phyloP scores from a whole-genome alignment of 352 stramenopile species.

The Ochromonadaceae sp. region DNA sequence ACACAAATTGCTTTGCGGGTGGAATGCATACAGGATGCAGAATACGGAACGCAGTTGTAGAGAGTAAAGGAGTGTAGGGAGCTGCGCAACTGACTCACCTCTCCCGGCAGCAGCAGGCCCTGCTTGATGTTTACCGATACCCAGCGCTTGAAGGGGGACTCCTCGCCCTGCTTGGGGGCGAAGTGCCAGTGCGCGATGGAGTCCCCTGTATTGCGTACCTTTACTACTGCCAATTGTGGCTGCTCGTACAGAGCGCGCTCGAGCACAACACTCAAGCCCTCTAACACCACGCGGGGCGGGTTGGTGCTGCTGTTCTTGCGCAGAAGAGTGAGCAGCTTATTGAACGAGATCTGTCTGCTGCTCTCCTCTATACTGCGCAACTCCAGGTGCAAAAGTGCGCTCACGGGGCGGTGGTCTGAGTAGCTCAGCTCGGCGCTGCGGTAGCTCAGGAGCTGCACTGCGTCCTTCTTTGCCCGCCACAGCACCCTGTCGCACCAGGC shows the following conservation, averaged over 20 bases:
- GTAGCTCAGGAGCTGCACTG: constrained; percentile 65
- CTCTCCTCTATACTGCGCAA: constrained; percentile 73
- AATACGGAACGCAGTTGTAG: neutral
- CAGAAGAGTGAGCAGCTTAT: constrained; percentile 79
- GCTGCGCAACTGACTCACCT: constrained; percentile 28
- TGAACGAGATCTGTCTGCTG: constrained; percentile 69
- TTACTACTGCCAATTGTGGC: neutral
- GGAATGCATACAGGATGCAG: neutral
- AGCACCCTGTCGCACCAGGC: constrained; percentile 85
- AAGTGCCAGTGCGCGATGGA: constrained; percentile 72
- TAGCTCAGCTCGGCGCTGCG: constrained; percentile 64
- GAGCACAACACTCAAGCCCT: constrained; percentile 29
- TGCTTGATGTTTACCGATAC: constrained; percentile 64
- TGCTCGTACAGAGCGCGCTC: too few species aligned
- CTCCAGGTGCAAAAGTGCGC: constrained; percentile 68
- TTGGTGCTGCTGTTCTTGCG: constrained; percentile 91
- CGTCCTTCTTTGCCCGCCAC: constrained; percentile 37
- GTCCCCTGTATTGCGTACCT: constrained; percentile 59
- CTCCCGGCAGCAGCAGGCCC: constrained; percentile 53
- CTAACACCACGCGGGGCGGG: constrained; percentile 73
- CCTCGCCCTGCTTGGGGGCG: constrained; percentile 65
- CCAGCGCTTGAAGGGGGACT: constrained; percentile 72
- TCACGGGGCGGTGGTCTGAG: constrained; percentile 97
- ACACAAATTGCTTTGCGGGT: too few species aligned
- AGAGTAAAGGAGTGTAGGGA: too few species aligned